A percentile compares a stretch with the other conserved stretches of the same genome.
phyloP scores from a whole-genome alignment of 192 early-diverging fungal genomes.

The Phlyctochytrium bullatum region DNA sequence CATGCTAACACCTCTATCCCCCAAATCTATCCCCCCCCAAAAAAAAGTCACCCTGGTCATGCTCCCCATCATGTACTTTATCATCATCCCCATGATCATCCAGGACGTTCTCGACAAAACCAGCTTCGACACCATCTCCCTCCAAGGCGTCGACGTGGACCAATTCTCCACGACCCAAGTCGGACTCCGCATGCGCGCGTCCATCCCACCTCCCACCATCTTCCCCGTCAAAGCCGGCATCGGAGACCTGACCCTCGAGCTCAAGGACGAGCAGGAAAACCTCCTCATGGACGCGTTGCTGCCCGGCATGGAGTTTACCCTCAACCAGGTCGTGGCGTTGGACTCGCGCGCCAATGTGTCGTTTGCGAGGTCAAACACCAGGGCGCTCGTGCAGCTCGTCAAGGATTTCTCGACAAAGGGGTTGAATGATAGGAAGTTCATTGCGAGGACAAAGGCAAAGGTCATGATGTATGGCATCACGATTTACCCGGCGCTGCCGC shows the following conservation, averaged over 20 bases:
- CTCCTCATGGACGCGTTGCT: constrained; percentile 17
- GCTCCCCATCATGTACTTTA: constrained; percentile 29
- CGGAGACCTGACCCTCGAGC: constrained; percentile 21
- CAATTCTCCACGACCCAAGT: constrained; percentile 11
- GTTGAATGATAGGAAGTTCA: constrained; percentile 12
- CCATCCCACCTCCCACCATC: constrained; percentile 18
- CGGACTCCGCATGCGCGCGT: constrained; percentile 19
- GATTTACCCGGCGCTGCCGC: constrained; percentile 31
- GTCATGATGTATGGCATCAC: constrained; percentile 37
- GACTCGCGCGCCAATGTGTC: constrained; percentile 19
- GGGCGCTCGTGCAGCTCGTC: constrained; percentile 8
- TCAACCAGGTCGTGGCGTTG: constrained; percentile 22
- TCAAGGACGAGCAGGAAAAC: constrained; percentile 18
- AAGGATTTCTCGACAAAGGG: constrained; percentile 16
- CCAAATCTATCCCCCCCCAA: too few relatives aligned
- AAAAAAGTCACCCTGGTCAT: constrained; percentile 22
- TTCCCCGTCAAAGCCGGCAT: constrained; percentile 28
- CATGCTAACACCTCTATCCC: background rate
- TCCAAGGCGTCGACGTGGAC: constrained; percentile 22
- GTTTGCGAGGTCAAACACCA: constrained; percentile 15
- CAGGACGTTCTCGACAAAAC: constrained; percentile 29
- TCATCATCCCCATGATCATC: constrained; percentile 34
- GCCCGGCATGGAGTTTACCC: constrained; percentile 20
- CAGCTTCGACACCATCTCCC: constrained; percentile 7
- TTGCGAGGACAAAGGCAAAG: constrained; percentile 19